Base-by-base conservation (phyloP, 257 asterid genomes). In the Linaria vulgaris region DNA sequence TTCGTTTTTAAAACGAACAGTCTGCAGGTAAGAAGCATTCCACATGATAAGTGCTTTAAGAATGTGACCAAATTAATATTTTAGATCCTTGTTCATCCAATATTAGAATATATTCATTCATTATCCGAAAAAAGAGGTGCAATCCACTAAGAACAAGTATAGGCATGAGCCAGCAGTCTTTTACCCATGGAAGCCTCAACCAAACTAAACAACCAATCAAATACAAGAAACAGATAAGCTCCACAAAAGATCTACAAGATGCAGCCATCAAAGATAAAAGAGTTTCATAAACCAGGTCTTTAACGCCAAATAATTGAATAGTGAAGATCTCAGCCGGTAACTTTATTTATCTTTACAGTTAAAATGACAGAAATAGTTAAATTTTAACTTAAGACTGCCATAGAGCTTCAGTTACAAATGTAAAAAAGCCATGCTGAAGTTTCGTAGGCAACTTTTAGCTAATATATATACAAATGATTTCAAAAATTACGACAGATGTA, bases 1-100 rank as follows among this genome's bases (percentile, higher is more conserved):
- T 79, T 94, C 99, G 78, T 90, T 94, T 65, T 94, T 94, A 62
- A 94, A 90, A 38, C 97, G 99, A 57, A 94, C 99, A 61, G 99
- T 94, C 99, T 94, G 88, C 75, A 62, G 17, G 58, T 37, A 17
- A 49, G 66, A 72, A 9, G 58, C 34, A 47, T 24, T 75, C 22
- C 61, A 63, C 64, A 69, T 66, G 60, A 63, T 24, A 53, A 69
- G 37, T 56, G 30, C 47, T 45, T 55, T 19, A 25, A 63, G 22
- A 3, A 21, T 24, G n/a, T 14, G 8, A 34, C 9, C 21, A 23
- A 39, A 16, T 43, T 44, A 34, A 3, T 34, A 34, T 45, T 37
- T 27, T 20, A 37, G 22, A 12, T 30, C 39, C 60, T 46, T n/a
- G 1, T 51, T 1, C 19, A n/a, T 21, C 41, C 22, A 59, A 56